A percentile compares a stretch with the other conserved stretches of the same genome.
phyloP scores from a whole-genome alignment of 1,139 yeast genomes.

The Wickerhamomyces sp. region DNA sequence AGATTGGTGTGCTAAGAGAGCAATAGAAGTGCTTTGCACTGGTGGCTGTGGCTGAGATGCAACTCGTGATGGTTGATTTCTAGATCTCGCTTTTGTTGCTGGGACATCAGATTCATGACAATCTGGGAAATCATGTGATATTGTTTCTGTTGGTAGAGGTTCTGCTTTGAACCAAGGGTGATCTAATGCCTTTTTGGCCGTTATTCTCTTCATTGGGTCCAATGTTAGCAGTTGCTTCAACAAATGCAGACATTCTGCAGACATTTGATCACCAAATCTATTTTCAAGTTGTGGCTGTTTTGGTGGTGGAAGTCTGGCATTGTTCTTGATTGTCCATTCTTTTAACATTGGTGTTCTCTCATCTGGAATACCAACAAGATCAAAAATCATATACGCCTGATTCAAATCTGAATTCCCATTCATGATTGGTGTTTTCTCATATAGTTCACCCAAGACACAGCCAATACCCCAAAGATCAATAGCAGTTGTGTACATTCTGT shows the following conservation, averaged over 20 bases:
- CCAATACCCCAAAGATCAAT: conserved; percentile 96
- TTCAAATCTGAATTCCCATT: conserved; percentile 88
- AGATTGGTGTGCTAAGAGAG: too few species aligned
- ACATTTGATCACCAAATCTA: conserved; percentile 35
- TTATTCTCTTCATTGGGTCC: conserved; percentile 68
- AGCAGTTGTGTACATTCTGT: conserved; percentile 81
- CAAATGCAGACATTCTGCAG: conserved; percentile 32
- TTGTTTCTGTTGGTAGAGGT: conserved; percentile 69
- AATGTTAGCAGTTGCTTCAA: conserved; percentile 51
- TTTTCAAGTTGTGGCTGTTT: conserved; percentile 47
- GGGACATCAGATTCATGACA: conserved; percentile 82
- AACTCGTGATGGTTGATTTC: background rate
- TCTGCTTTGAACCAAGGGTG: conserved; percentile 62
- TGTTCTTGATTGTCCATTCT: conserved; percentile 16
- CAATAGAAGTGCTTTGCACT: too few species aligned
- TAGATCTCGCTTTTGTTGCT: conserved; percentile 17
- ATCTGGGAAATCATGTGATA: conserved; percentile 57
- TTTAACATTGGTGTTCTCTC: conserved; percentile 63
- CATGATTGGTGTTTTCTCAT: conserved; percentile 73
- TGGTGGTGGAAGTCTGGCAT: conserved; percentile 29
- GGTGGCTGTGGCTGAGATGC: too few species aligned
- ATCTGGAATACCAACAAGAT: conserved; percentile 77
- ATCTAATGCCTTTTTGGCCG: conserved; percentile 72
- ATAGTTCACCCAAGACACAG: conserved; percentile 91
- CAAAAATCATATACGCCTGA: conserved; percentile 80